These are phyloP conservation scores for Cephaloascus albidus DNA, from an alignment of 805 yeast genomes.

Conservation along the genomic window DNA sequence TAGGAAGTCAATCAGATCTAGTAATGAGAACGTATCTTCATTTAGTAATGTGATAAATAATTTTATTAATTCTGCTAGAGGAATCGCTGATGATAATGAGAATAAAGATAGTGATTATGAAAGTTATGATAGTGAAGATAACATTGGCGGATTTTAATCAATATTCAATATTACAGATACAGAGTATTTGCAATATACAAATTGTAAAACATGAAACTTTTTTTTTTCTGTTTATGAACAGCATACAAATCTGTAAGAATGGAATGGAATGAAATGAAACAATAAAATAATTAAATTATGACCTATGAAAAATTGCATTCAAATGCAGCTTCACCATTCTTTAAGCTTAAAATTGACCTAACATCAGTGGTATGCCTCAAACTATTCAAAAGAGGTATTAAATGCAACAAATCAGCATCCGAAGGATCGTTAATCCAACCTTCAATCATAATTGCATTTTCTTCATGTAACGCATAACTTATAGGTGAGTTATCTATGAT, in stretches of 20 bases:
- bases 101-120: background rate
- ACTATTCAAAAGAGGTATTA: conserved; percentile 72
- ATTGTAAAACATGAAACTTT: background rate
- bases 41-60: background rate
- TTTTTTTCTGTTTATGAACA: background rate
- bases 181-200: too few relatives aligned
- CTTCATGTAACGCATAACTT: conserved; percentile 73
- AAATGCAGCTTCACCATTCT: conserved; percentile 60
- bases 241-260: too few relatives aligned
- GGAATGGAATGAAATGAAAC: too few relatives aligned
- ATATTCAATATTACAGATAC: too few relatives aligned
- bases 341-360: conserved; percentile 63
- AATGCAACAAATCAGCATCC: conserved; percentile 72
- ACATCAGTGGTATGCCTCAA: conserved; percentile 80
- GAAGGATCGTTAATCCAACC: conserved; percentile 98
- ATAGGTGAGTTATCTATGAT: conserved; percentile 92
- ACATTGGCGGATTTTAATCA: background rate
- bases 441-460: conserved; percentile 87
- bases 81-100: background rate
- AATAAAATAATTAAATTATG: too few relatives aligned
- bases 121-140: background rate
- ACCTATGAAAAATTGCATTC: conserved; percentile 23
- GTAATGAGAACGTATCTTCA: background rate
- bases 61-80: background rate
- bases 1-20: background rate